These are phyloP conservation scores for Paxillus involutus DNA, from an alignment of 768 basidiomycete genomes.

Conservation along the genomic window DNA sequence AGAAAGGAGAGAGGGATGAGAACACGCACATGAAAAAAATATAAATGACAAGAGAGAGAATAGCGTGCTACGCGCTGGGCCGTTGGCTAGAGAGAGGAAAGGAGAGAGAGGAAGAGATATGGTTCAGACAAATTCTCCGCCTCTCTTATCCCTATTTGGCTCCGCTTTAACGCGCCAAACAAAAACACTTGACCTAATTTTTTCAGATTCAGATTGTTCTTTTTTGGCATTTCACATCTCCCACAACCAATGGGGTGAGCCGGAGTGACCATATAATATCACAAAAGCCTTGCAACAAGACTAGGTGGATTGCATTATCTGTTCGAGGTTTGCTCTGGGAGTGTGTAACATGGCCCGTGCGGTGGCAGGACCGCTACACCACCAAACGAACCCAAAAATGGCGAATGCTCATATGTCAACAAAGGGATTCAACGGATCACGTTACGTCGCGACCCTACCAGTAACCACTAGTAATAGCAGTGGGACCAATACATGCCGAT, in stretches of 20 bases:
- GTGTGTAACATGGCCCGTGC: constrained; percentile 24
- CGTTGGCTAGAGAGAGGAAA: constrained; percentile 54
- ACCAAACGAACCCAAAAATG: constrained; percentile 13
- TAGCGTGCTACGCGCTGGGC: constrained; percentile 55
- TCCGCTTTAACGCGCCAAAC: constrained; percentile 39
- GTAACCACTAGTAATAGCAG: not conserved
- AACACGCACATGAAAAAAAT: constrained; percentile 48
- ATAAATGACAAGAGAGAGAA: constrained; percentile 60
- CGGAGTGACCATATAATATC: not conserved
- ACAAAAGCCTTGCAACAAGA: not conserved
- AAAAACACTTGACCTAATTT: constrained; percentile 37
- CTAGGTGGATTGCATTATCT: not conserved
- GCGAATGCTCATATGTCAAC: constrained; percentile 8
- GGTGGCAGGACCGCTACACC: constrained; percentile 24
- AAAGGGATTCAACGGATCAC: constrained; percentile 27
- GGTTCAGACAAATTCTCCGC: constrained; percentile 34
- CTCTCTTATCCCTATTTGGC: constrained; percentile 43
- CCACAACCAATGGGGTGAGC: not conserved
- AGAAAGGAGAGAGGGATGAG: constrained; percentile 7
- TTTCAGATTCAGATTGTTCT: constrained; percentile 1
- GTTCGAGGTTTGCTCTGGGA: not conserved
- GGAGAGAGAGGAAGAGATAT: constrained; percentile 53
- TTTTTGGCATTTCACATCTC: constrained; percentile 4
- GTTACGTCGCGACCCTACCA: constrained; percentile 24
- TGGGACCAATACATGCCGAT: constrained; percentile 23